These are phyloP conservation scores for Eruca vesicaria DNA, from an alignment of 441 rosid genomes.

Conservation along the genomic window DNA sequence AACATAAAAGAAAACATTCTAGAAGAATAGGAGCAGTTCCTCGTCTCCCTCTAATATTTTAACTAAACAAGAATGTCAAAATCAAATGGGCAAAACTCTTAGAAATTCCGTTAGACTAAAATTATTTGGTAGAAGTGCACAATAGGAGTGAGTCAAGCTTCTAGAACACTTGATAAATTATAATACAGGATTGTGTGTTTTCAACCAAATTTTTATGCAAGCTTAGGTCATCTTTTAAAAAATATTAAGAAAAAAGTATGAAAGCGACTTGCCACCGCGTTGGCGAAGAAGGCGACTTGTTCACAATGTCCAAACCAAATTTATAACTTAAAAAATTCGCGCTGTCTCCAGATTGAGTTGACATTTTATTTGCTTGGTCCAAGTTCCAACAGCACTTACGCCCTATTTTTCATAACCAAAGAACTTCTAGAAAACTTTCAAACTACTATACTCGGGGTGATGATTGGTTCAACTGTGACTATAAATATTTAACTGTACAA, in stretches of 20 bases:
- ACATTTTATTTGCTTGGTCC: conserved; percentile 4
- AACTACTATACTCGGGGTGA: too few species aligned
- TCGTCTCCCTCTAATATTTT: background rate
- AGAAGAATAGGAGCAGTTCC: background rate
- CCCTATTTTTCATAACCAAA: background rate
- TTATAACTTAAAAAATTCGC: background rate
- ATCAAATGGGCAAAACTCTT: background rate
- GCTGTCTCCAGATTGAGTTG: background rate
- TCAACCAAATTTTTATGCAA: background rate
- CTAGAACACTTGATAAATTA: conserved; percentile 18
- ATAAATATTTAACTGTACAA: too few species aligned
- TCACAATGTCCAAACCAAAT: background rate
- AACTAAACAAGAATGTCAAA: background rate
- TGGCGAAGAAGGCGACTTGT: conserved; percentile 11
- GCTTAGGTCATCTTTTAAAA: background rate
- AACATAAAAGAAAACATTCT: background rate
- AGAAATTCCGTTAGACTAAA: background rate
- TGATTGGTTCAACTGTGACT: too few species aligned
- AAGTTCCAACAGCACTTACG: background rate
- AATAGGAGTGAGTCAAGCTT: conserved; percentile 25
- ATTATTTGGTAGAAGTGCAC: conserved; percentile 11
- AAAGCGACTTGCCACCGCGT: conserved; percentile 11
- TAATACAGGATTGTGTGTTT: background rate
- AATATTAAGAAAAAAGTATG: background rate
- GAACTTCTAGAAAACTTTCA: background rate